phyloP scores from a whole-genome alignment of 768 basidiomycete species.

The Dacryopinax primogenitus region DNA sequence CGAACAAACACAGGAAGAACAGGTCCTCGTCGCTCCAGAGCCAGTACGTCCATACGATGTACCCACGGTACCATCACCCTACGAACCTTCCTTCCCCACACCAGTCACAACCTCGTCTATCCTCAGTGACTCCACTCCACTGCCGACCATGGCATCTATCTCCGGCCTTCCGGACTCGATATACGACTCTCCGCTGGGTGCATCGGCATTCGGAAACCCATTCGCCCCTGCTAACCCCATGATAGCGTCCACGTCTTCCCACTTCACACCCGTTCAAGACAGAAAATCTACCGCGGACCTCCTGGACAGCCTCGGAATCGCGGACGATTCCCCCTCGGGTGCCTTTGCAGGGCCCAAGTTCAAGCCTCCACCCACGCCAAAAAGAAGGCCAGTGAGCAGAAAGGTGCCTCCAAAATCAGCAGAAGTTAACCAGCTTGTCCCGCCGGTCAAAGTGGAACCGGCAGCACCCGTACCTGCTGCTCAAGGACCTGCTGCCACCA shows the following conservation, averaged over 20 bases:
- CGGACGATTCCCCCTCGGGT: neutral
- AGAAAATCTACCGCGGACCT: neutral
- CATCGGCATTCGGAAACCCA: slow-evolving; percentile 1
- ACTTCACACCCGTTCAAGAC: neutral
- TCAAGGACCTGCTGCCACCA: neutral
- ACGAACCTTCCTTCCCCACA: slow-evolving; percentile 19
- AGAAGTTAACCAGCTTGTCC: neutral
- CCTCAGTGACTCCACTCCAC: slow-evolving; percentile 7
- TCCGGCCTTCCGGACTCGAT: neutral
- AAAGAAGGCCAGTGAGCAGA: neutral
- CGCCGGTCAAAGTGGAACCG: neutral
- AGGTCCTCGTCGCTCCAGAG: slow-evolving; percentile 17
- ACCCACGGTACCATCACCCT: slow-evolving; percentile 11
- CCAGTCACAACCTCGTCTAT: slow-evolving; percentile 25
- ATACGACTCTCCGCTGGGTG: neutral
- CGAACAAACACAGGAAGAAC: slow-evolving; percentile 24
- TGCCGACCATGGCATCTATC: neutral
- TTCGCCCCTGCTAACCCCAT: neutral
- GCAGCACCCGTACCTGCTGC: neutral
- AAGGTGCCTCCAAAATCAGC: neutral
- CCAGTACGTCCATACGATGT: no score
- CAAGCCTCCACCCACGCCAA: slow-evolving; percentile 7
- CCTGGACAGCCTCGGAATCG: neutral
- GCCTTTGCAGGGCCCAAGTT: neutral
- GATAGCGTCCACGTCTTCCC: neutral